These are phyloP conservation scores for Musa beccarii DNA, from an alignment of 176 grass and related monocot species.

Conservation along the genomic window DNA sequence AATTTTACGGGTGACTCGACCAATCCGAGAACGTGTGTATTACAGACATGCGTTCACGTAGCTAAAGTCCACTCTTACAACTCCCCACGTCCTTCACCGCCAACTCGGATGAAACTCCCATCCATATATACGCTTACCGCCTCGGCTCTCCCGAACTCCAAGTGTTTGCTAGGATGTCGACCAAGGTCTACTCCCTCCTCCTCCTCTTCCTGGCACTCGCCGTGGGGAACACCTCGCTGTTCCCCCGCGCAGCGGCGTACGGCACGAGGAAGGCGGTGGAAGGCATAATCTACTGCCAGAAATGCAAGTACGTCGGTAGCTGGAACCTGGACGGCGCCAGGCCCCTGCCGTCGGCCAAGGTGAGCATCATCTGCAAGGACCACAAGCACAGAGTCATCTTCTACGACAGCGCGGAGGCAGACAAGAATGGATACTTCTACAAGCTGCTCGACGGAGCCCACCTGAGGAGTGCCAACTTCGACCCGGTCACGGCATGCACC, in stretches of 20 bases:
- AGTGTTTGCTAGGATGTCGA: conserved; percentile 20
- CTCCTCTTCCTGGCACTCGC: conserved; percentile 10
- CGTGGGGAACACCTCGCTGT: not conserved
- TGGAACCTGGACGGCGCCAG: conserved; percentile 31
- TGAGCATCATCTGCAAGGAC: conserved; percentile 58
- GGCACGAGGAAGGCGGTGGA: conserved; percentile 21
- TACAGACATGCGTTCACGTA: not conserved
- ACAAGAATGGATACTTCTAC: conserved; percentile 49
- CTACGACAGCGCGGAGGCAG: not conserved
- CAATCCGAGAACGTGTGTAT: no score
- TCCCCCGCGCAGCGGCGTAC: not conserved
- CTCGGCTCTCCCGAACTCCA: not conserved
- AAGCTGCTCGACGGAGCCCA: conserved; percentile 24
- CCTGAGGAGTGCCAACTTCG: not conserved
- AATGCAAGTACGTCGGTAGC: conserved; percentile 37
- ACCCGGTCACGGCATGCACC: conserved; percentile 55
- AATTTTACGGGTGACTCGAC: no score
- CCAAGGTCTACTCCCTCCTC: conserved; percentile 1
- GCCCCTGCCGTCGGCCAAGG: conserved; percentile 37
- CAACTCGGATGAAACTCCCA: not conserved
- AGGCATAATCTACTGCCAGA: conserved; percentile 59
- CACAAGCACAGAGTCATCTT: conserved; percentile 38
- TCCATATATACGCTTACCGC: no score
- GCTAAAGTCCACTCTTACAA: not conserved
- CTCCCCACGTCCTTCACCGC: not conserved